These are phyloP conservation scores for Termitomyces sp. DNA, from an alignment of 768 basidiomycete genomes.

Conservation along the genomic window DNA sequence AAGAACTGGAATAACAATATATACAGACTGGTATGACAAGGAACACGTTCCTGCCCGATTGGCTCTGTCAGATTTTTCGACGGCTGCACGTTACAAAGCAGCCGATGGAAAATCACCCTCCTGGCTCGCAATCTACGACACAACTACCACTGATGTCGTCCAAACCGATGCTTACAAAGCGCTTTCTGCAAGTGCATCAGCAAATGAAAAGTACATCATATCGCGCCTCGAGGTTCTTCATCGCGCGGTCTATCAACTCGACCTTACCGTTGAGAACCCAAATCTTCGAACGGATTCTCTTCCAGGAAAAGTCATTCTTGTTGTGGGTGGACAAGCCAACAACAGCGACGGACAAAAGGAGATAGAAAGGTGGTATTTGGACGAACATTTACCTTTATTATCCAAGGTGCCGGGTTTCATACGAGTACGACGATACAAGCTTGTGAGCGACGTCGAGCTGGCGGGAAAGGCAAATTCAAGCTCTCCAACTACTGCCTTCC, in stretches of 20 bases:
- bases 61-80: conserved; percentile 21
- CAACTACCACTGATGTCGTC: conserved; percentile 17
- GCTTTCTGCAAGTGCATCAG: conserved; percentile 18
- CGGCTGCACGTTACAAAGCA: conserved; percentile 24
- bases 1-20: not conserved
- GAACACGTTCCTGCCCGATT: conserved; percentile 28
- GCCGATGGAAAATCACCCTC: conserved; percentile 20
- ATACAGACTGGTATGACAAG: conserved; percentile 28
- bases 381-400: conserved; percentile 22
- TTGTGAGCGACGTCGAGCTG: conserved; percentile 12
- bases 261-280: conserved; percentile 13
- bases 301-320: conserved; percentile 15
- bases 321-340: conserved; percentile 8
- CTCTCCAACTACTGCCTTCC: not conserved
- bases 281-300: not conserved
- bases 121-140: conserved; percentile 27
- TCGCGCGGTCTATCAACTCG: conserved; percentile 21
- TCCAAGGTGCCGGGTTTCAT: conserved; percentile 27
- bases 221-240: conserved; percentile 18
- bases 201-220: conserved; percentile 21
- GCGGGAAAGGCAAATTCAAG: conserved; percentile 10
- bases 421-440: conserved; percentile 22
- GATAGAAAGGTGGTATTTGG: conserved; percentile 25
- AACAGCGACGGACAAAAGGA: conserved; percentile 19
- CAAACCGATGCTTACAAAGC: conserved; percentile 20